These are phyloP conservation scores for Fusarium globosum DNA, from an alignment of 2,329 filamentous ascomycete species.

Conservation along the genomic window DNA sequence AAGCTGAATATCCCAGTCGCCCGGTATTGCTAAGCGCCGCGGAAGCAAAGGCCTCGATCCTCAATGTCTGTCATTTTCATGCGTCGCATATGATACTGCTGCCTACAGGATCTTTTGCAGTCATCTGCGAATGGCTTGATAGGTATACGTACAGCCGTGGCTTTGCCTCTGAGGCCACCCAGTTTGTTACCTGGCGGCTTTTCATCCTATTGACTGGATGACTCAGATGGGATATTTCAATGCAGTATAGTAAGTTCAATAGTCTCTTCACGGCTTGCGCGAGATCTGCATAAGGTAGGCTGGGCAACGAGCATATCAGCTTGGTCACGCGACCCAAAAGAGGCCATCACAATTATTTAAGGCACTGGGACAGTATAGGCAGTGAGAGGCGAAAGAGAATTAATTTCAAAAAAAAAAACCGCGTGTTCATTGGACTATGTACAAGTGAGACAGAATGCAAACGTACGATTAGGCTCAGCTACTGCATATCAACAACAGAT, in stretches of 20 bases:
- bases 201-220: constrained; percentile 2
- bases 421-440: background rate
- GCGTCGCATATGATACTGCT: background rate
- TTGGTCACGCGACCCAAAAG: background rate
- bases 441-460: background rate
- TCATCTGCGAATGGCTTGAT: background rate
- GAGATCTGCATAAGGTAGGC: background rate
- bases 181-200: background rate
- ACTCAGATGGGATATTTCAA: background rate
- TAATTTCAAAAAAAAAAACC: background rate
- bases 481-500: constrained; percentile 3
- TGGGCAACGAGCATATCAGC: background rate
- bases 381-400: background rate
- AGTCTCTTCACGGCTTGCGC: background rate
- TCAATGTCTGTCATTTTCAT: constrained; percentile 2
- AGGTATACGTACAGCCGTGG: background rate
- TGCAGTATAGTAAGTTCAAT: too few relatives aligned
- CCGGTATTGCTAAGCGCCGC: background rate
- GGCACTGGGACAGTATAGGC: background rate
- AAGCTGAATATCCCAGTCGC: background rate
- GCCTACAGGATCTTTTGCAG: background rate
- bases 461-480: background rate
- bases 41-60: background rate
- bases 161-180: constrained; percentile 17
- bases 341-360: background rate